Evolutionary conservation across 768 basidiomycete species (phyloP).

Genomic region (Suillus occidentalis): DNA sequence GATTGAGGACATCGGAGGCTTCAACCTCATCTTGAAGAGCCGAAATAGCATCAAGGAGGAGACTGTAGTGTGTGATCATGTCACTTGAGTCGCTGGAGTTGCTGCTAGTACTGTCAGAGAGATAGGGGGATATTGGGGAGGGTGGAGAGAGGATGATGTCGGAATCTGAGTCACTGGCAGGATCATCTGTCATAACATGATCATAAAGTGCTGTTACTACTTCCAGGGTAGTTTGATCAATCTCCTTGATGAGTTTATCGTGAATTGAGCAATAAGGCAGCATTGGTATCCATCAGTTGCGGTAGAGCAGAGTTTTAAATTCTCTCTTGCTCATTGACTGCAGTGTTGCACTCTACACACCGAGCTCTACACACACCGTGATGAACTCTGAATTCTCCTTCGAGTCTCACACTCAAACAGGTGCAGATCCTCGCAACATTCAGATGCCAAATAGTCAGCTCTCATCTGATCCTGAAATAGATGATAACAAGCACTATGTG

Average conservation of each 20-base stretch:
- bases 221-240: not conserved
- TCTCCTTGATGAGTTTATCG: not conserved
- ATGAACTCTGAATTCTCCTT: not conserved
- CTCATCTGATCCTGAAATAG: not conserved
- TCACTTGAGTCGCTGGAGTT: not conserved
- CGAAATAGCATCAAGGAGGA: not conserved
- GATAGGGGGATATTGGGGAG: not conserved
- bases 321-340: not conserved
- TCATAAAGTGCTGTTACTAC: not conserved
- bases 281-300: not conserved
- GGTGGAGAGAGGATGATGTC: not conserved
- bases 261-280: not conserved
- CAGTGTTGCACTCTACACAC: not conserved
- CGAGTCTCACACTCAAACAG: not conserved
- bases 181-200: not conserved
- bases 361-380: not conserved
- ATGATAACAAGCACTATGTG: too few relatives aligned
- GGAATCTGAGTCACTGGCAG: not conserved
- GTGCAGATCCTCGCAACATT: not conserved
- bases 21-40: not conserved
- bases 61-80: not conserved
- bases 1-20: not conserved
- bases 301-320: not conserved
- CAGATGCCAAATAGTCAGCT: not conserved
- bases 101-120: not conserved